Evolutionary conservation across 257 asterid species (phyloP).

Genomic region (Gynochthodes officinalis): DNA sequence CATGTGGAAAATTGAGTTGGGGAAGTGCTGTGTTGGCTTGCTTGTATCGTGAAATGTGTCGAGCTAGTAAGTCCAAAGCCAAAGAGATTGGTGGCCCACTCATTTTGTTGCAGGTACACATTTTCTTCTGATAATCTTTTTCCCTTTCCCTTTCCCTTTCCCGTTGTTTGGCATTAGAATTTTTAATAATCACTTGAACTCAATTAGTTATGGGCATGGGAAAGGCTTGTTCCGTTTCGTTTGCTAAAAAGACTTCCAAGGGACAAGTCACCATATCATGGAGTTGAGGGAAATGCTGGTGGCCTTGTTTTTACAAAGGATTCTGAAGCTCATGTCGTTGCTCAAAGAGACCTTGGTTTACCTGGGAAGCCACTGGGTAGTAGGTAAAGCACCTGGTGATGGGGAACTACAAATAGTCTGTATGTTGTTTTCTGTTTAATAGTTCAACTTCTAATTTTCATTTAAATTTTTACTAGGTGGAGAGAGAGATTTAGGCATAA

Average conservation of each 20-base stretch:
- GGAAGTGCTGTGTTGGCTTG: conserved; percentile 20
- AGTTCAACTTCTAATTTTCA: background rate
- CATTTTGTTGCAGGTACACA: conserved; percentile 15
- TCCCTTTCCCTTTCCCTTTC: background rate
- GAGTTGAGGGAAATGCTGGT: background rate
- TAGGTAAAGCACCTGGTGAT: background rate
- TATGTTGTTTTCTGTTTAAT: background rate
- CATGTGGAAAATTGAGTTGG: conserved; percentile 19
- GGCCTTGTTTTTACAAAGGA: conserved; percentile 5
- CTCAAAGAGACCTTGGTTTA: background rate
- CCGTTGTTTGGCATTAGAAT: background rate
- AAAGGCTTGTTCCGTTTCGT: conserved; percentile 17
- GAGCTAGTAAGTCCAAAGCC: conserved; percentile 9
- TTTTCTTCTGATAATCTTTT: background rate
- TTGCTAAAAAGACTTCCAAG: conserved; percentile 10
- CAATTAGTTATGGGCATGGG: conserved; percentile 17
- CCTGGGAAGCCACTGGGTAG: conserved; percentile 14
- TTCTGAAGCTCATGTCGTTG: background rate
- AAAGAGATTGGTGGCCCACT: conserved; percentile 23
- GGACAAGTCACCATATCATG: background rate
- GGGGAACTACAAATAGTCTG: background rate
- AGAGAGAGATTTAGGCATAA: conserved; percentile 6
- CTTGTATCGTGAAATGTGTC: conserved; percentile 20
- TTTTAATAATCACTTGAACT: background rate
- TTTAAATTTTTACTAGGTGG: conserved; percentile 10